A percentile compares a stretch with the other conserved stretches of the same genome.
Conservation (phyloP, 106 monocot genomes). For the Allium sativum region DNA sequence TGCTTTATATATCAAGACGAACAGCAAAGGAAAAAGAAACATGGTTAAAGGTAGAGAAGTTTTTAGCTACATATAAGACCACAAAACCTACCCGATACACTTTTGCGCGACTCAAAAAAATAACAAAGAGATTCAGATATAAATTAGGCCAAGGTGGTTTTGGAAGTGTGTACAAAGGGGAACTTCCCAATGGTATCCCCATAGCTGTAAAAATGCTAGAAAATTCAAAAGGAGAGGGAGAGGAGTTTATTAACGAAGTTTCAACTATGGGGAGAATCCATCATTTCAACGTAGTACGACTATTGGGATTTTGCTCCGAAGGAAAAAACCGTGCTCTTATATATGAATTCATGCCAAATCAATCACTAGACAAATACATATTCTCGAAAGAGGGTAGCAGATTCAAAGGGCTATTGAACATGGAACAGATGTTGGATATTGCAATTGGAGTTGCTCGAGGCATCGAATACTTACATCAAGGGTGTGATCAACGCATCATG, state of each 20-base stretch:
- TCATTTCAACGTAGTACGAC: conserved; percentile 38
- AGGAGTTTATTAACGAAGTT: conserved; percentile 49
- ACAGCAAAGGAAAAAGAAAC: conserved; percentile 14
- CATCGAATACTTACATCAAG: conserved; percentile 30
- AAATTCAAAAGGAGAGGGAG: conserved; percentile 18
- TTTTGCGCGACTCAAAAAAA: conserved; percentile 20
- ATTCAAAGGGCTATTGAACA: not conserved
- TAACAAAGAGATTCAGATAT: conserved; percentile 24
- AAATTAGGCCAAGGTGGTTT: conserved; percentile 38
- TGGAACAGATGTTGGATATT: conserved; percentile 16
- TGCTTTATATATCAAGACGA: conserved; percentile 9
- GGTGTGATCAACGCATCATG: conserved; percentile 37
- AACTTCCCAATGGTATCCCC: conserved; percentile 22
- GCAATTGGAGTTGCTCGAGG: conserved; percentile 25
- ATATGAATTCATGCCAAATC: conserved; percentile 43
- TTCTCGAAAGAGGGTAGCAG: conserved; percentile 4
- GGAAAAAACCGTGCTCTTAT: conserved; percentile 22
- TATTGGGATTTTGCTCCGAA: conserved; percentile 38
- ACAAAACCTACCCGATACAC: conserved; percentile 30
- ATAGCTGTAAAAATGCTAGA: conserved; percentile 33
- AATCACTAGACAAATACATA: conserved; percentile 38
- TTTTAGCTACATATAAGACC: conserved; percentile 22
- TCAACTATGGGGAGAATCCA: conserved; percentile 30
- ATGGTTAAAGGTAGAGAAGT: conserved; percentile 20
- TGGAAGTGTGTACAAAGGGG: conserved; percentile 29